A percentile compares a stretch with the other conserved stretches of the same genome.
phyloP scores from a whole-genome alignment of 2,329 filamentous ascomycete genomes.

The Ascochyta koolunga region DNA sequence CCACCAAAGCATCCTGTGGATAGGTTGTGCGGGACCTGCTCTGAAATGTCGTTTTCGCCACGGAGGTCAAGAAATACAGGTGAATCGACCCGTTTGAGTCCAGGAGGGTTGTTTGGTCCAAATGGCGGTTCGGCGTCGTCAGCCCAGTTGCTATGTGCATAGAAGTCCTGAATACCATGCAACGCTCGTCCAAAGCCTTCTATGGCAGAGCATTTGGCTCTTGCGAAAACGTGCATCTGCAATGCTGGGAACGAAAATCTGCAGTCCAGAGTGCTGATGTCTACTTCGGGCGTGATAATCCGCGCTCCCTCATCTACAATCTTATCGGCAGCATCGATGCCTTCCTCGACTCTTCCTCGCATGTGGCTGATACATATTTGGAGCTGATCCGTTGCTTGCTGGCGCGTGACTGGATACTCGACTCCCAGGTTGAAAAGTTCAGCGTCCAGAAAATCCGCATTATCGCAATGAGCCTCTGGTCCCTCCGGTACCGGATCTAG shows the following conservation, averaged over 20 bases:
- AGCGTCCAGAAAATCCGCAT: constrained; percentile 33
- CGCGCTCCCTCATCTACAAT: constrained; percentile 25
- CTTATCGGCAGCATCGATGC: constrained; percentile 28
- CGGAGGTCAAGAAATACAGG: constrained; percentile 32
- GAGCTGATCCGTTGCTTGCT: constrained; percentile 26
- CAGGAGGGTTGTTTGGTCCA: constrained; percentile 27
- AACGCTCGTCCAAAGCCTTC: constrained; percentile 28
- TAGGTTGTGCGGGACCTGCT: constrained; percentile 28
- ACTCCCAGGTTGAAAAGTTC: constrained; percentile 15
- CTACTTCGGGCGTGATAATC: constrained; percentile 25
- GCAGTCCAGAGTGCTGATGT: constrained; percentile 25
- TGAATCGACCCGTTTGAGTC: constrained; percentile 19
- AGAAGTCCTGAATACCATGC: constrained; percentile 30
- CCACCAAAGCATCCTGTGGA: constrained; percentile 35
- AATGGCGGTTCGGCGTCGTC: constrained; percentile 27
- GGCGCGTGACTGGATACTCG: constrained; percentile 27
- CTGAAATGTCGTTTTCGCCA: constrained; percentile 29
- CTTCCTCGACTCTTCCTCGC: constrained; percentile 22
- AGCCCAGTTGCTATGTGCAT: constrained; percentile 31
- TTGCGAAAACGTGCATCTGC: constrained; percentile 25
- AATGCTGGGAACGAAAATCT: constrained; percentile 30
- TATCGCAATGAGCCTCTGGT: constrained; percentile 35
- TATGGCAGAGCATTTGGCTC: constrained; percentile 27
- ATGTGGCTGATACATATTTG: constrained; percentile 30
- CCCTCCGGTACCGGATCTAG: constrained; percentile 31